A percentile compares a stretch with the other conserved stretches of the same genome.
phyloP scores from a whole-genome alignment of 768 basidiomycete species.

The Pisolithus tinctorius region DNA sequence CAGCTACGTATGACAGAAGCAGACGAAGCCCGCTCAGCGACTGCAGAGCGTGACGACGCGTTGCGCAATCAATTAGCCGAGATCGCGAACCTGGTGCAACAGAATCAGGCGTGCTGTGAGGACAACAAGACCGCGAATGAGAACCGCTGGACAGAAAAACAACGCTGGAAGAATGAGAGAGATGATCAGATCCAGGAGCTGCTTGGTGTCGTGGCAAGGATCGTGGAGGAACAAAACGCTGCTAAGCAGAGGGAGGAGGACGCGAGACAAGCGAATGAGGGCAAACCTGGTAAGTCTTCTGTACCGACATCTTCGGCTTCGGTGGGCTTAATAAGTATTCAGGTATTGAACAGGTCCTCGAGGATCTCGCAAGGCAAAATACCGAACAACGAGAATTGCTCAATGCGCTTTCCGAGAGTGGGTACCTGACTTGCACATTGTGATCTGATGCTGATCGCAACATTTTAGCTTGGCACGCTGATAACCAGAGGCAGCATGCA shows the following conservation, averaged over 20 bases:
- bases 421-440: slow-evolving; percentile 14
- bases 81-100: slow-evolving; percentile 66
- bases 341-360: slow-evolving; percentile 58
- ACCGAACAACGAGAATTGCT: slow-evolving; percentile 53
- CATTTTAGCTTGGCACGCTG: slow-evolving; percentile 58
- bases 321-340: slow-evolving; percentile 10
- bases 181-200: slow-evolving; percentile 51
- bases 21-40: slow-evolving; percentile 57
- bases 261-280: slow-evolving; percentile 43
- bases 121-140: slow-evolving; percentile 57
- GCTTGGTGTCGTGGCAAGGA: slow-evolving; percentile 52
- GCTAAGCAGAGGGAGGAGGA: slow-evolving; percentile 49
- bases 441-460: slow-evolving; percentile 6
- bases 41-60: slow-evolving; percentile 52
- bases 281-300: slow-evolving; percentile 45
- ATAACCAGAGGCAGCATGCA: slow-evolving; percentile 55
- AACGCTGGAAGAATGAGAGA: slow-evolving; percentile 49
- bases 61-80: slow-evolving; percentile 58
- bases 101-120: slow-evolving; percentile 53
- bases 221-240: slow-evolving; percentile 49
- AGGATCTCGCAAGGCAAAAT: slow-evolving; percentile 54
- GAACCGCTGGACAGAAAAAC: slow-evolving; percentile 57
- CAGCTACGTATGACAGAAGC: slow-evolving; percentile 52
- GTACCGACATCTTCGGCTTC: neutral
- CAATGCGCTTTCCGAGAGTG: slow-evolving; percentile 48